phyloP scores from a whole-genome alignment of 352 stramenopile genomes.

The Globisporangium carolinianum region DNA sequence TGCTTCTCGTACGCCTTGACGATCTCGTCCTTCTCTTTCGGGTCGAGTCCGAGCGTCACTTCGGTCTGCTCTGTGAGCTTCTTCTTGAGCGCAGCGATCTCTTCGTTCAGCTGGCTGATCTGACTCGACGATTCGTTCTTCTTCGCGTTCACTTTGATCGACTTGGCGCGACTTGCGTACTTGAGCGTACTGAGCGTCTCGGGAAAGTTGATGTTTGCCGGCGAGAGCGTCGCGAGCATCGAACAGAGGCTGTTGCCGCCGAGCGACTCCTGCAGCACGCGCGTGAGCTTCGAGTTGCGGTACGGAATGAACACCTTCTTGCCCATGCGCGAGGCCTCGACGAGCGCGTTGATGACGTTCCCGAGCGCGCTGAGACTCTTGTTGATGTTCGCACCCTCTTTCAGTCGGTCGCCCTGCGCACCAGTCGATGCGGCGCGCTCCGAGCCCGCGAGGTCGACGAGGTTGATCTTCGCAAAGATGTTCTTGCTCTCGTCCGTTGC shows the following conservation, averaged over 20 bases:
- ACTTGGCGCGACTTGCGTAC: conserved; percentile 93
- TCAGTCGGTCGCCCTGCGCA: conserved; percentile 84
- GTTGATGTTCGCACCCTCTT: conserved; percentile 94
- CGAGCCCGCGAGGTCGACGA: conserved; percentile 91
- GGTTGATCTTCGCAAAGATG: conserved; percentile 91
- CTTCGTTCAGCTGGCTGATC: conserved; percentile 87
- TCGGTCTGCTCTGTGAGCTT: conserved; percentile 77
- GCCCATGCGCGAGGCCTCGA: conserved; percentile 65
- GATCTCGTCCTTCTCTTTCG: conserved; percentile 85
- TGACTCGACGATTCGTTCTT: conserved; percentile 91
- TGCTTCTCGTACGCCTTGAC: conserved; percentile 84
- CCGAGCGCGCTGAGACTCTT: conserved; percentile 89
- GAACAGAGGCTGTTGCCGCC: conserved; percentile 93
- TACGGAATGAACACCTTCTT: conserved; percentile 92
- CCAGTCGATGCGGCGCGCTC: conserved; percentile 89
- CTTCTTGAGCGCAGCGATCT: conserved; percentile 85
- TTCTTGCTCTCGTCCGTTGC: conserved; percentile 75
- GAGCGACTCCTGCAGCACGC: conserved; percentile 89
- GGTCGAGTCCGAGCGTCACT: conserved; percentile 54
- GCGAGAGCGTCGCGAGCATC: conserved; percentile 93
- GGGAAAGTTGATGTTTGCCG: conserved; percentile 92
- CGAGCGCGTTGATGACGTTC: conserved; percentile 92
- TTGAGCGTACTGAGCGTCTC: conserved; percentile 95
- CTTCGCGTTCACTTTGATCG: conserved; percentile 91
- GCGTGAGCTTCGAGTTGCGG: conserved; percentile 92